A percentile compares a stretch with the other conserved stretches of the same genome.
Evolutionary conservation across 1,284 basidiomycete species (phyloP).

Genomic region (Pyrrhoderma lamaoense): DNA sequence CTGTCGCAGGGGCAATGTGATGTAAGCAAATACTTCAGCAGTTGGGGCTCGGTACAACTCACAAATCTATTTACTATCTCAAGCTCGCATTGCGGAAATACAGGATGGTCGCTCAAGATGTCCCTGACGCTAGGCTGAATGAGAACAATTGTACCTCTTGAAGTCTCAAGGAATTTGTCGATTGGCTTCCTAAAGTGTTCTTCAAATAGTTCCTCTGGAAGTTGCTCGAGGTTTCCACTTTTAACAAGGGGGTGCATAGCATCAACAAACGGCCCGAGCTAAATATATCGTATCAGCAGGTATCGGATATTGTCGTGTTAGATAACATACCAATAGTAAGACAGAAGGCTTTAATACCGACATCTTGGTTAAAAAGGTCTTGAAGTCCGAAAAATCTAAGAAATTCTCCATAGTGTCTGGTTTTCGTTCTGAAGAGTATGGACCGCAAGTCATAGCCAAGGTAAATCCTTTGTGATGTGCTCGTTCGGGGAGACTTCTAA

Average conservation of each 20-base stretch:
- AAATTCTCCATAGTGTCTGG: conserved; percentile 31
- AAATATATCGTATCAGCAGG: conserved; percentile 1
- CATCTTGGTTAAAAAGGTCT: conserved; percentile 49
- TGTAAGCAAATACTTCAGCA: conserved; percentile 20
- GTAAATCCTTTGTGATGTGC: conserved; percentile 35
- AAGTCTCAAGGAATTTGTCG: conserved; percentile 48
- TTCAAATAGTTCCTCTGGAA: conserved; percentile 67
- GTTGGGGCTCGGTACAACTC: too few species aligned
- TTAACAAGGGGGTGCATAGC: conserved; percentile 66
- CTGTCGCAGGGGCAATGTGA: neutral
- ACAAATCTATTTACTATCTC: conserved; percentile 30
- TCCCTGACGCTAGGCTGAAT: conserved; percentile 83
- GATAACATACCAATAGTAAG: conserved; percentile 61
- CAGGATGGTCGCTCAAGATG: conserved; percentile 70
- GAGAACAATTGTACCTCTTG: conserved; percentile 64
- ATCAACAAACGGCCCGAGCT: conserved; percentile 85
- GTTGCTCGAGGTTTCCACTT: conserved; percentile 58
- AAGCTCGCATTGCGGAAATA: conserved; percentile 83
- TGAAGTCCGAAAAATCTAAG: conserved; percentile 54
- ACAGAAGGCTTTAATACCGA: conserved; percentile 64
- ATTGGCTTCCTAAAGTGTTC: conserved; percentile 59
- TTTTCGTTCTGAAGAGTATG: conserved; percentile 75
- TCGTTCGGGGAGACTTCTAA: conserved; percentile 33
- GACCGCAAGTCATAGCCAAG: conserved; percentile 70
- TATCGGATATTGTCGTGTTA: neutral